phyloP scores from a whole-genome alignment of 805 yeast genomes.

The Yarrowia osloensis region DNA sequence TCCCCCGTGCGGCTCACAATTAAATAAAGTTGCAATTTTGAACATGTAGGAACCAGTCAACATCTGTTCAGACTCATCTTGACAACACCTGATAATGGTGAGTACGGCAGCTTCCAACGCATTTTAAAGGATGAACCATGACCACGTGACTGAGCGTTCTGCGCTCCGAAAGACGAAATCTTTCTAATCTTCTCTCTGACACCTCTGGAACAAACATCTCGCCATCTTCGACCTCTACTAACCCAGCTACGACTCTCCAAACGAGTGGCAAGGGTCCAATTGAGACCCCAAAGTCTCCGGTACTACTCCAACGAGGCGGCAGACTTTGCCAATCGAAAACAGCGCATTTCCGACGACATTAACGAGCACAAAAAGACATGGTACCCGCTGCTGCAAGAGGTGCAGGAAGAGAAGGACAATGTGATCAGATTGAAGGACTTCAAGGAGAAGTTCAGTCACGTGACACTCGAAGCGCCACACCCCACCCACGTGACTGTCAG shows the following conservation, averaged over 20 bases:
- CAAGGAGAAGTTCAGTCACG: not conserved
- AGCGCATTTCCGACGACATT: not conserved
- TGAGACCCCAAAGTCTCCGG: not conserved
- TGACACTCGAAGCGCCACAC: not conserved
- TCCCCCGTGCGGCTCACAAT: not conserved
- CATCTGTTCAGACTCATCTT: not conserved
- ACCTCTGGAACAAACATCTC: not conserved
- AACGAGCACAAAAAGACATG: not conserved
- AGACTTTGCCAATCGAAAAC: slow-evolving; percentile 33
- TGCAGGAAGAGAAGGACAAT: not conserved
- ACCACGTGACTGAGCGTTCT: slow-evolving; percentile 3
- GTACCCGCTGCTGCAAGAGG: slow-evolving; percentile 32
- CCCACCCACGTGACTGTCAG: slow-evolving; percentile 41
- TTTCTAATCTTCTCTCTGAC: slow-evolving; percentile 30
- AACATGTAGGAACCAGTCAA: not conserved
- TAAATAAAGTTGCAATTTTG: not conserved
- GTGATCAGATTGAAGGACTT: slow-evolving; percentile 31
- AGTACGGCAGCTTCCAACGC: not conserved
- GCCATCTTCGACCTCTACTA: not conserved
- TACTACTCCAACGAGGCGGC: slow-evolving; percentile 19
- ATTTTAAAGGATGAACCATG: not conserved
- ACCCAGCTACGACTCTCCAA: not conserved
- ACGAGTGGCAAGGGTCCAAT: not conserved
- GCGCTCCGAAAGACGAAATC: not conserved
- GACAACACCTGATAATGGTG: slow-evolving; percentile 1